A percentile compares a stretch with the other conserved stretches of the same genome.
Conservation (phyloP, 169 alveolate species). For the Plasmodium relictum region DNA sequence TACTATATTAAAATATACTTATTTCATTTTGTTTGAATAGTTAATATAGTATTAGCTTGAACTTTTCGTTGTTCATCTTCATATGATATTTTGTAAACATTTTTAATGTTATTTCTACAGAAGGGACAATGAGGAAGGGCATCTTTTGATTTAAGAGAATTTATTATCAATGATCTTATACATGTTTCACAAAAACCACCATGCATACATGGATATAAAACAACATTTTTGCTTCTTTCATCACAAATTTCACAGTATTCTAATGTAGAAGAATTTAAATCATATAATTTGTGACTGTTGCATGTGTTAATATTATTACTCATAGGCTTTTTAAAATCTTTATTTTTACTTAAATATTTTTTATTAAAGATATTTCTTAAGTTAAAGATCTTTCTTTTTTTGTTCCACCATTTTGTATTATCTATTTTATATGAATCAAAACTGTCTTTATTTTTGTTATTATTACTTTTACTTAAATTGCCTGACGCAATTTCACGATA, state of each 20-base stretch:
- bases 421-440: background rate
- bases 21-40: constrained; percentile 23
- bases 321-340: background rate
- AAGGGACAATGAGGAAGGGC: constrained; percentile 59
- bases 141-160: constrained; percentile 42
- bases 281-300: constrained; percentile 1
- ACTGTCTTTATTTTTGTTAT: background rate
- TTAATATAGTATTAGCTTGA: constrained; percentile 39
- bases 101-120: constrained; percentile 52
- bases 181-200: constrained; percentile 78
- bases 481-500: constrained; percentile 36
- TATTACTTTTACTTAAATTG: background rate
- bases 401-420: background rate
- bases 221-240: constrained; percentile 71
- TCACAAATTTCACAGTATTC: constrained; percentile 78
- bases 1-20: background rate
- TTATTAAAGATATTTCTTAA: constrained; percentile 38
- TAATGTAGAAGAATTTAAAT: background rate
- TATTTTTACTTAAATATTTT: constrained; percentile 14
- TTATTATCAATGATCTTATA: constrained; percentile 59
- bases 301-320: constrained; percentile 6
- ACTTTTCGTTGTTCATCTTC: constrained; percentile 48
- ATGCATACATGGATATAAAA: constrained; percentile 76
- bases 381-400: constrained; percentile 28
- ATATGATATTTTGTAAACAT: constrained; percentile 69